Evolutionary conservation across 345 rosid genomes (phyloP).

Genomic region (Arabis hirsuta): DNA sequence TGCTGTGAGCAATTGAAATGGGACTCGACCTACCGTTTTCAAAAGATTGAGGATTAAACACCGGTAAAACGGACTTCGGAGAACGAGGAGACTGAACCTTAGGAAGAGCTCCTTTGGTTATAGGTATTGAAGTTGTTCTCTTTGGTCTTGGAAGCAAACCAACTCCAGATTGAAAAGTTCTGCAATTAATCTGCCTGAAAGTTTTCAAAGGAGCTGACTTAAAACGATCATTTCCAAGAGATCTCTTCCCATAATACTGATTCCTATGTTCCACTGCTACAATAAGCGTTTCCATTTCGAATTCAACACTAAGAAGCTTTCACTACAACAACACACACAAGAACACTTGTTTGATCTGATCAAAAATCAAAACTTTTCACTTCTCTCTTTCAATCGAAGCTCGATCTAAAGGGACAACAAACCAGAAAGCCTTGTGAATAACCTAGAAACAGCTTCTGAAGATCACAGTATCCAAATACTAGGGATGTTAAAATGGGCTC

Average conservation of each 20-base stretch:
- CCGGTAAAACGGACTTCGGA: conserved; percentile 37
- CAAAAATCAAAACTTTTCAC: conserved; percentile 19
- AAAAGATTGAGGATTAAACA: conserved; percentile 22
- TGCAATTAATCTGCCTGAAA: conserved; percentile 71
- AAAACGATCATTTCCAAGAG: conserved; percentile 49
- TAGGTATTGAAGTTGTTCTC: conserved; percentile 43
- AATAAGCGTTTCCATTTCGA: conserved; percentile 80
- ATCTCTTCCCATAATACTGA: conserved; percentile 57
- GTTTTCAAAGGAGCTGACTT: conserved; percentile 59
- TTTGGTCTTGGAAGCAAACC: conserved; percentile 77
- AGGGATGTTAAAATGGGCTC: no score
- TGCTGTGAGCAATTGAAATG: conserved; percentile 51
- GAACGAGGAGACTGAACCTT: conserved; percentile 32
- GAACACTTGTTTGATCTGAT: conserved; percentile 28
- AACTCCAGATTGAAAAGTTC: conserved; percentile 71
- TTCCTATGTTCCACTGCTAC: conserved; percentile 68
- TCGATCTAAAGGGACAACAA: neutral
- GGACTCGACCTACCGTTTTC: conserved; percentile 53
- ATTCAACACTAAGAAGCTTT: conserved; percentile 20
- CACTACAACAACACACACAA: conserved; percentile 1
- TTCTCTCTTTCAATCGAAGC: conserved; percentile 15
- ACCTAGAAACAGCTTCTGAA: neutral
- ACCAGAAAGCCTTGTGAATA: neutral
- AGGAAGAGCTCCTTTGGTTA: conserved; percentile 41
- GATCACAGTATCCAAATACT: conserved; percentile 25